Evolutionary conservation across 345 rosid species (phyloP).

Genomic region (Dimocarpus longan): DNA sequence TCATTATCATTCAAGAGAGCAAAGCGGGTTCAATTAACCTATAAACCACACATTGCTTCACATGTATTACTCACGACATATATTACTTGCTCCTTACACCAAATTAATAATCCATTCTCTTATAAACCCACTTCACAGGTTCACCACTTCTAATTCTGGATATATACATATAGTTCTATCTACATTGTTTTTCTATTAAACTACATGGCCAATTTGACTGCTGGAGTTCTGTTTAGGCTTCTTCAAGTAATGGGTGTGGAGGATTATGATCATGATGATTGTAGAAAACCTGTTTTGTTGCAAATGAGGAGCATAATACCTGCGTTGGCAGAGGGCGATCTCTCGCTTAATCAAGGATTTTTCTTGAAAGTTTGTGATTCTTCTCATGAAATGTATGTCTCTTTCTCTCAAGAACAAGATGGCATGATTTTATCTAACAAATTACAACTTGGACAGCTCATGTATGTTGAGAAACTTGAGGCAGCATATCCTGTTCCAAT

Average conservation of each 20-base stretch:
- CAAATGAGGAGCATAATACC: slow-evolving; percentile 80
- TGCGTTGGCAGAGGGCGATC: slow-evolving; percentile 59
- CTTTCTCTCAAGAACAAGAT: slow-evolving; percentile 65
- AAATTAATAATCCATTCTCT: too few relatives aligned
- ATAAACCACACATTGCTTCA: too few relatives aligned
- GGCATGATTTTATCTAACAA: slow-evolving; percentile 61
- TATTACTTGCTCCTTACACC: neutral
- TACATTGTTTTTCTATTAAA: neutral
- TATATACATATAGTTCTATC: neutral
- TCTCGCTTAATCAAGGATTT: slow-evolving; percentile 82
- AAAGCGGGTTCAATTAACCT: neutral
- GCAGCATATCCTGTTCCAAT: slow-evolving; percentile 67
- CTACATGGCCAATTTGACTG: slow-evolving; percentile 47
- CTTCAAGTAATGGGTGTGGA: slow-evolving; percentile 50
- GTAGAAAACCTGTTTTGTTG: slow-evolving; percentile 50
- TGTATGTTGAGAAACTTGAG: slow-evolving; percentile 58
- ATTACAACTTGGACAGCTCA: slow-evolving; percentile 60
- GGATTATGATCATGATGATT: slow-evolving; percentile 21
- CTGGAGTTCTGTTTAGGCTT: slow-evolving; percentile 67
- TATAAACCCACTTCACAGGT: neutral
- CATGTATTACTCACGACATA: too few relatives aligned
- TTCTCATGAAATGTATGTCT: slow-evolving; percentile 60
- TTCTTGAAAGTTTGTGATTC: slow-evolving; percentile 64
- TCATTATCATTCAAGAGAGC: neutral
- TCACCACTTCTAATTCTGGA: slow-evolving; percentile 1